Conservation (phyloP, 2,329 filamentous ascomycete genomes). For the Calonectria hawksworthii region DNA sequence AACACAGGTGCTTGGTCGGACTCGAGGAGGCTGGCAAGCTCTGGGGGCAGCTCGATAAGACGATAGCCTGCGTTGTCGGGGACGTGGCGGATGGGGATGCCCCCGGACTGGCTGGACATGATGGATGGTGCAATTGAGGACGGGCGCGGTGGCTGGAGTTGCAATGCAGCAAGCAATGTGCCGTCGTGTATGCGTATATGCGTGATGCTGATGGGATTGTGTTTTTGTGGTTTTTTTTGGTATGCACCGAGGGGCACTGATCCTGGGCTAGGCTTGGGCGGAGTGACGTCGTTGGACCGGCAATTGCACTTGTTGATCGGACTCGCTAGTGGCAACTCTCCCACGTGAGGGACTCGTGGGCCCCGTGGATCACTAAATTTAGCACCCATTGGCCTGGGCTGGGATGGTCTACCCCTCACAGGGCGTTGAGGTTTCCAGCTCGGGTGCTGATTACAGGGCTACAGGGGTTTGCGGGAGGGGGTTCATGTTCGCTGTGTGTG, state of each 20-base stretch:
- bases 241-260: not conserved
- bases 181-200: not conserved
- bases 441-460: conserved; percentile 12
- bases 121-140: not conserved
- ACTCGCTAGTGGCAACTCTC: not conserved
- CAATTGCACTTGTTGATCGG: conserved; percentile 9
- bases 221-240: not conserved
- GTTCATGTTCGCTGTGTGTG: conserved; percentile 2
- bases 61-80: conserved; percentile 67
- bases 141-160: not conserved
- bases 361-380: conserved; percentile 20
- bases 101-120: conserved; percentile 64
- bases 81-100: conserved; percentile 65
- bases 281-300: conserved; percentile 29
- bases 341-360: conserved; percentile 15
- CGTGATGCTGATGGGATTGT: conserved; percentile 4
- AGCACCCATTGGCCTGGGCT: conserved; percentile 4
- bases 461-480: conserved; percentile 9
- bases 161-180: not conserved
- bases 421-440: not conserved
- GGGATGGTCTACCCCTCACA: conserved; percentile 13
- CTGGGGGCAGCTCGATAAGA: conserved; percentile 73
- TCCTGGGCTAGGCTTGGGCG: not conserved
- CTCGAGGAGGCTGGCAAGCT: conserved; percentile 69
- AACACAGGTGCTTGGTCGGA: conserved; percentile 67